Evolutionary conservation across 148 eudicot genomes (phyloP), one percentile per base, ranked within the genome.

Genomic region (Polygonum aviculare): DNA sequence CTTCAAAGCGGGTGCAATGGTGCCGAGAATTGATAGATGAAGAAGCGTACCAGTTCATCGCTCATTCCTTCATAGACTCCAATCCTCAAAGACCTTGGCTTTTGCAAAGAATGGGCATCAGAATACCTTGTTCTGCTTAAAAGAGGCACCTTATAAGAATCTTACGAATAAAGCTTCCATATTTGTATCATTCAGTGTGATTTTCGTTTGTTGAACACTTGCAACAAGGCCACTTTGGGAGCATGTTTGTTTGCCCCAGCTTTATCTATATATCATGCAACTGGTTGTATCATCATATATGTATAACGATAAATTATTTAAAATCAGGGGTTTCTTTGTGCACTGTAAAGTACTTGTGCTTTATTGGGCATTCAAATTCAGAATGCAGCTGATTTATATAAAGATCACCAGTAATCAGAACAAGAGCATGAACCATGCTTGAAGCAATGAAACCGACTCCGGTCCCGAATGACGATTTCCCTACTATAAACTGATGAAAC

Each of bases 61-160:
- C 78, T 40, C 96, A 90, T 79, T 79, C 87, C 74, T 94, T 88
- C 73, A 85, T 94, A 2, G 97, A 94, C 49, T 89, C 97, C 21
- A 85, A 92, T 86, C 83, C 80, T 19, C 83, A 94, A 12, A 85
- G 88, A 69, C 90, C 96, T 63, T 94, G 97, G 98, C 76, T 90
- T 75, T 90, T 90, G 18, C 89, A 82, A 35, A 88, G 91, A 85
- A 85, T 94, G 96, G 98, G 88, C 51, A 57, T 86, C 69, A 85
- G 87, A 81, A 82, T 90, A 81, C 98, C 98, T 3, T 88, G 84
- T 82, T 84, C 98, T 49, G 97, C 97, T 74, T 92, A 84, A 83
- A 40, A 65, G 44, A 15, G 44, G 21, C 31, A 12, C 69, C 69
- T 0, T 57, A 11, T 9, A 57, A 21, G 33, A 60, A 3, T 31